These are phyloP conservation scores for Globisporangium middletonii DNA, from an alignment of 352 stramenopile species.

Conservation along the genomic window DNA sequence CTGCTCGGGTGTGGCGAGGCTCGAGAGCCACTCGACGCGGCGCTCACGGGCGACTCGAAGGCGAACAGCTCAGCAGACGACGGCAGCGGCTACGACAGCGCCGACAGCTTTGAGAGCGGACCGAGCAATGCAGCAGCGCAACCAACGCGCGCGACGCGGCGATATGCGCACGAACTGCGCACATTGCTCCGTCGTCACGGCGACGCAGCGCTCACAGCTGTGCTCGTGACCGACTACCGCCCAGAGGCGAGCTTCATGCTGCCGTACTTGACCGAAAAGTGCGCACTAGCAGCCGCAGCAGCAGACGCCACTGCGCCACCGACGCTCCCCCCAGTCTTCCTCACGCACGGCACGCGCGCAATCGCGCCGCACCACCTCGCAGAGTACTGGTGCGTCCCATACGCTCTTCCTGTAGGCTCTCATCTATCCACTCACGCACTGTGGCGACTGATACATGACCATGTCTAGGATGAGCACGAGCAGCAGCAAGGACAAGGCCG, in stretches of 20 bases:
- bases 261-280: slow-evolving; percentile 66
- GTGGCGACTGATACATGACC: slow-evolving; percentile 17
- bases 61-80: slow-evolving; percentile 30
- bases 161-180: slow-evolving; percentile 58
- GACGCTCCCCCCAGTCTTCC: slow-evolving; percentile 31
- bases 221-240: slow-evolving; percentile 67
- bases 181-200: slow-evolving; percentile 38
- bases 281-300: slow-evolving; percentile 13
- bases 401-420: neutral
- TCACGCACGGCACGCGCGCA: slow-evolving; percentile 76
- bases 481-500: slow-evolving; percentile 39
- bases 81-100: slow-evolving; percentile 26
- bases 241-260: slow-evolving; percentile 67
- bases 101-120: slow-evolving; percentile 19
- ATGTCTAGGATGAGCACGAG: slow-evolving; percentile 3
- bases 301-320: slow-evolving; percentile 16
- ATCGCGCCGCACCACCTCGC: slow-evolving; percentile 61
- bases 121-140: slow-evolving; percentile 11
- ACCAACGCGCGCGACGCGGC: slow-evolving; percentile 13
- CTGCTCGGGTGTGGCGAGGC: slow-evolving; percentile 62
- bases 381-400: slow-evolving; percentile 57
- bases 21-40: slow-evolving; percentile 9
- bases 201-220: slow-evolving; percentile 32
- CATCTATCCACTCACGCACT: neutral
- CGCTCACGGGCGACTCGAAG: slow-evolving; percentile 3